phyloP scores from a whole-genome alignment of 2,329 filamentous ascomycete genomes.

The Xylariomycetidae sp. region DNA sequence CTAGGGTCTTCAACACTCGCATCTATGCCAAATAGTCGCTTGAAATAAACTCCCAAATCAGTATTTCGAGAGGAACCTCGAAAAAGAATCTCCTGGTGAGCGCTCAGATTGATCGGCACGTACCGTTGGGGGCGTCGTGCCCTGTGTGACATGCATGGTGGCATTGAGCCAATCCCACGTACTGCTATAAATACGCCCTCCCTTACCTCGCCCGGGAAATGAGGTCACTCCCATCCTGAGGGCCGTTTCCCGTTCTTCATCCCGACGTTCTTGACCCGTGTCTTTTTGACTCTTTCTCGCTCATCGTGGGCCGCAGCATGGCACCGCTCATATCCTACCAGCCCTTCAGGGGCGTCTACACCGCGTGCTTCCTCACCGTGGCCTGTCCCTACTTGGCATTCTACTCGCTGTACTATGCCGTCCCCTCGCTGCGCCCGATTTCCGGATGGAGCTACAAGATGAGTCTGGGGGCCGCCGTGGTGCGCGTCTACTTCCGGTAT shows the following conservation, averaged over 20 bases:
- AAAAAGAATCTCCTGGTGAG: too few species aligned
- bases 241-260: neutral
- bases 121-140: too few species aligned
- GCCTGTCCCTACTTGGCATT: slow-evolving; percentile 2
- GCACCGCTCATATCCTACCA: slow-evolving; percentile 9
- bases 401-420: slow-evolving; percentile 5
- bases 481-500: neutral
- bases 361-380: slow-evolving; percentile 1
- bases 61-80: too few species aligned
- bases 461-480: neutral
- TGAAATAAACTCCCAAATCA: too few species aligned
- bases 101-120: too few species aligned
- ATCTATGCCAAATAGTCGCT: too few species aligned
- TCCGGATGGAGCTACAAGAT: slow-evolving; percentile 9
- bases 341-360: slow-evolving; percentile 10
- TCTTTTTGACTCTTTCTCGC: neutral
- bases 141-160: too few species aligned
- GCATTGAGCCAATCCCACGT: neutral
- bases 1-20: too few species aligned
- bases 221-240: too few species aligned
- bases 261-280: neutral
- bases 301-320: slow-evolving; percentile 4
- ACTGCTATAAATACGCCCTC: too few species aligned
- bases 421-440: slow-evolving; percentile 5
- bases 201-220: too few species aligned